Conservation (phyloP, 2,329 filamentous ascomycete species). For the Penicillium sp. region DNA sequence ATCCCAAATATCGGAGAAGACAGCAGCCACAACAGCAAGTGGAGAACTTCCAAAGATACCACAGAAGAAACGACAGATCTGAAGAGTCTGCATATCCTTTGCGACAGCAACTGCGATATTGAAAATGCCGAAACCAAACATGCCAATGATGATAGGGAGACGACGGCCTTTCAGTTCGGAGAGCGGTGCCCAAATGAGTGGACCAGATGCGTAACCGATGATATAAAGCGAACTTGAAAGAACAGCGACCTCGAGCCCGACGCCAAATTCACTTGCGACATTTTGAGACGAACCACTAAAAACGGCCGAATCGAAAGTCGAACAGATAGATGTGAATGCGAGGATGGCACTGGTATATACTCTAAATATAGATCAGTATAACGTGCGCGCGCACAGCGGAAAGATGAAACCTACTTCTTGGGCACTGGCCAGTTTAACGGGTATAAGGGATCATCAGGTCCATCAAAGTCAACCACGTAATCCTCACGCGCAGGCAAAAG, state of each 20-base stretch:
- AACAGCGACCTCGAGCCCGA: conserved; percentile 42
- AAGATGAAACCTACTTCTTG: conserved; percentile 42
- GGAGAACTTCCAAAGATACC: conserved; percentile 48
- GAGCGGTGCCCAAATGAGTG: conserved; percentile 62
- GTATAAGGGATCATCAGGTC: conserved; percentile 51
- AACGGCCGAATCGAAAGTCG: conserved; percentile 58
- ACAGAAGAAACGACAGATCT: conserved; percentile 46
- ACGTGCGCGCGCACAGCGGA: not conserved
- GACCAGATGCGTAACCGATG: conserved; percentile 56
- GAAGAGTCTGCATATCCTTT: conserved; percentile 36
- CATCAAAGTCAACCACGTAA: conserved; percentile 58
- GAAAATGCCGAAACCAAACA: conserved; percentile 46
- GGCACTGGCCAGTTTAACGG: conserved; percentile 55
- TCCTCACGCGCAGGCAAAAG: conserved; percentile 53
- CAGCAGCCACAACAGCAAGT: conserved; percentile 45
- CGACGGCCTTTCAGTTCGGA: conserved; percentile 62
- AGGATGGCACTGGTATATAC: conserved; percentile 22
- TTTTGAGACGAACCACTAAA: conserved; percentile 64
- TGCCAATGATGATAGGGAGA: conserved; percentile 48
- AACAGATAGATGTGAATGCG: conserved; percentile 33
- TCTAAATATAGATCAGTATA: conserved; percentile 5
- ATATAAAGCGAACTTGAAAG: conserved; percentile 51
- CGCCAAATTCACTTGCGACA: conserved; percentile 52
- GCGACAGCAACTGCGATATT: conserved; percentile 46
- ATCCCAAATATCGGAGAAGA: conserved; percentile 52